Evolutionary conservation across 1,139 yeast genomes (phyloP).

Genomic region (Yamadazyma mexicana): DNA sequence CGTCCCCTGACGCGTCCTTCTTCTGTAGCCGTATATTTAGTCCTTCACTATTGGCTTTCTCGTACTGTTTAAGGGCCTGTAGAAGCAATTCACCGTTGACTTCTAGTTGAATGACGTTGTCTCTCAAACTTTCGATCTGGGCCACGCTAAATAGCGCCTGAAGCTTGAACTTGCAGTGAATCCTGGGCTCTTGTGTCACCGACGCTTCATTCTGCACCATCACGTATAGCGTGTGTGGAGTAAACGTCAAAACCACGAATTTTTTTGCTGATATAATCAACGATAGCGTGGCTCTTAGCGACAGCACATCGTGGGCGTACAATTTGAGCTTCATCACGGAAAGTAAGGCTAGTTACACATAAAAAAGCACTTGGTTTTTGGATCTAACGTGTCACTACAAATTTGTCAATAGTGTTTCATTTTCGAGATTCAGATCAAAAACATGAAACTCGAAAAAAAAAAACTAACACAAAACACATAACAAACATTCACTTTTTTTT

Average conservation of each 20-base stretch:
- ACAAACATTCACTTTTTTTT: too few relatives aligned
- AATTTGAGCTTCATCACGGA: constrained; percentile 43
- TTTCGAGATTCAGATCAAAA: constrained; percentile 2
- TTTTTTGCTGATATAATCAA: constrained; percentile 32
- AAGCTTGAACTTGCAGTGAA: constrained; percentile 57
- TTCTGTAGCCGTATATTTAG: constrained; percentile 54
- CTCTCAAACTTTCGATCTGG: constrained; percentile 46
- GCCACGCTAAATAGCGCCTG: constrained; percentile 47
- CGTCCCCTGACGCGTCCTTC: constrained; percentile 32
- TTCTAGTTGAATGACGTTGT: constrained; percentile 53
- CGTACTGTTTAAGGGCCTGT: constrained; percentile 56
- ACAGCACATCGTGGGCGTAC: constrained; percentile 29
- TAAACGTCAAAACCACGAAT: constrained; percentile 44
- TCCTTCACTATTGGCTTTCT: constrained; percentile 51
- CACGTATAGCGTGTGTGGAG: constrained; percentile 44
- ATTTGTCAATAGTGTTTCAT: constrained; percentile 4
- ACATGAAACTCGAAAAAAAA: constrained; percentile 1
- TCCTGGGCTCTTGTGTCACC: constrained; percentile 52
- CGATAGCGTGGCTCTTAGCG: constrained; percentile 30
- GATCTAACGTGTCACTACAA: constrained; percentile 4
- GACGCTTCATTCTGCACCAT: constrained; percentile 47
- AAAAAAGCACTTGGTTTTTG: background rate
- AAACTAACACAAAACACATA: background rate
- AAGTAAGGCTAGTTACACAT: too few relatives aligned
- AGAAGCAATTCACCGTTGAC: constrained; percentile 54